These are phyloP conservation scores for Exophiala sp. DNA, from an alignment of 2,329 filamentous ascomycete genomes.

Conservation along the genomic window DNA sequence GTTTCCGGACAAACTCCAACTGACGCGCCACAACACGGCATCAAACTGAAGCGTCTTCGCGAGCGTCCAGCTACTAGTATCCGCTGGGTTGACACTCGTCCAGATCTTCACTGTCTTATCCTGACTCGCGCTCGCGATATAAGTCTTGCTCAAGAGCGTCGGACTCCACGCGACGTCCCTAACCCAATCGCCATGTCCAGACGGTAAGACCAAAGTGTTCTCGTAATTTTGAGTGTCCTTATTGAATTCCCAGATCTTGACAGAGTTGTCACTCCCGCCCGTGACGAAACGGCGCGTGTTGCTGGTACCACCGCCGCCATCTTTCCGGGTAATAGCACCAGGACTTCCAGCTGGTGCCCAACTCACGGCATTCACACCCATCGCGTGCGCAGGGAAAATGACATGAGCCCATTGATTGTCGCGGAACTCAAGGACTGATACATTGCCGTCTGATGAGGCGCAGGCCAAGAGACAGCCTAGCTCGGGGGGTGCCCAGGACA, in stretches of 20 bases:
- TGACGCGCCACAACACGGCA: slow-evolving; percentile 87
- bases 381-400: slow-evolving; percentile 85
- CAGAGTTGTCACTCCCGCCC: slow-evolving; percentile 85
- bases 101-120: slow-evolving; percentile 98
- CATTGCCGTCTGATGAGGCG: slow-evolving; percentile 88
- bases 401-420: slow-evolving; percentile 89
- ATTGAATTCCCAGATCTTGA: slow-evolving; percentile 91
- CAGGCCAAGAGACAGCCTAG: slow-evolving; percentile 91
- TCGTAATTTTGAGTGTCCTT: slow-evolving; percentile 52
- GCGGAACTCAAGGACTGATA: slow-evolving; percentile 93
- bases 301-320: slow-evolving; percentile 52
- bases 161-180: slow-evolving; percentile 96
- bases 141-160: slow-evolving; percentile 89
- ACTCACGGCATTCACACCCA: slow-evolving; percentile 91
- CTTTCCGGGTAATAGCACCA: slow-evolving; percentile 77
- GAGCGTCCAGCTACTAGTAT: slow-evolving; percentile 68
- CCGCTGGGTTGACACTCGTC: slow-evolving; percentile 67
- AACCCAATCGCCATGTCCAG: slow-evolving; percentile 92
- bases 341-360: slow-evolving; percentile 87
- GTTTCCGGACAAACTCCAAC: slow-evolving; percentile 96
- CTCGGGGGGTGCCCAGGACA: slow-evolving; percentile 97
- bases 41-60: slow-evolving; percentile 85
- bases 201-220: slow-evolving; percentile 55
- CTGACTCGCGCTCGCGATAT: slow-evolving; percentile 92
- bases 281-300: slow-evolving; percentile 79